Percentiles rank a stretch among this genome's conserved stretches.
phyloP scores from a whole-genome alignment of 139 green algal species.

The Tetradesmus obliquus region DNA sequence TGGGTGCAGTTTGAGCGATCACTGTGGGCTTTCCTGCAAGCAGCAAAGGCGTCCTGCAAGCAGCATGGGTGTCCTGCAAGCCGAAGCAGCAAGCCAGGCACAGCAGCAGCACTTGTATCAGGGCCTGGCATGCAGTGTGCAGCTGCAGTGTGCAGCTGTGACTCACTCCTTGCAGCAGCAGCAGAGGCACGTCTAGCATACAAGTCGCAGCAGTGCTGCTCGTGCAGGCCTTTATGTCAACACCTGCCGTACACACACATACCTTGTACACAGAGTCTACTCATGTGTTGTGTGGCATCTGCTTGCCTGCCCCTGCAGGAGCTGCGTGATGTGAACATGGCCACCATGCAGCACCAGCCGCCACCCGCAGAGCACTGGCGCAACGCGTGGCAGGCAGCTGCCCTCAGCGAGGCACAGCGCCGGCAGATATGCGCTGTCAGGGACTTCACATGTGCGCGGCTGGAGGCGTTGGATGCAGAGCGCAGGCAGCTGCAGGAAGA shows the following conservation, averaged over 20 bases:
- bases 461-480: neutral
- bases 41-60: neutral
- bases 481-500: neutral
- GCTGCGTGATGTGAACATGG: neutral
- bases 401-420: constrained; percentile 8
- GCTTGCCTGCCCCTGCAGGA: neutral
- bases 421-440: neutral
- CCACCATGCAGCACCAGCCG: neutral
- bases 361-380: constrained; percentile 8
- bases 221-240: neutral
- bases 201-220: neutral
- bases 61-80: neutral
- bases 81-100: neutral
- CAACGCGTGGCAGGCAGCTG: neutral
- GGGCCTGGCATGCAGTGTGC: neutral
- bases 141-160: neutral
- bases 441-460: neutral
- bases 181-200: neutral
- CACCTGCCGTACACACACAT: neutral
- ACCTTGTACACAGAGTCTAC: too few relatives aligned
- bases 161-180: neutral
- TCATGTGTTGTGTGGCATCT: neutral
- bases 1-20: neutral
- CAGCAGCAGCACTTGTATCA: neutral
- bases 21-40: neutral